Base-by-base conservation (phyloP, 768 basidiomycete species). In the Panaeolus papilionaceus region DNA sequence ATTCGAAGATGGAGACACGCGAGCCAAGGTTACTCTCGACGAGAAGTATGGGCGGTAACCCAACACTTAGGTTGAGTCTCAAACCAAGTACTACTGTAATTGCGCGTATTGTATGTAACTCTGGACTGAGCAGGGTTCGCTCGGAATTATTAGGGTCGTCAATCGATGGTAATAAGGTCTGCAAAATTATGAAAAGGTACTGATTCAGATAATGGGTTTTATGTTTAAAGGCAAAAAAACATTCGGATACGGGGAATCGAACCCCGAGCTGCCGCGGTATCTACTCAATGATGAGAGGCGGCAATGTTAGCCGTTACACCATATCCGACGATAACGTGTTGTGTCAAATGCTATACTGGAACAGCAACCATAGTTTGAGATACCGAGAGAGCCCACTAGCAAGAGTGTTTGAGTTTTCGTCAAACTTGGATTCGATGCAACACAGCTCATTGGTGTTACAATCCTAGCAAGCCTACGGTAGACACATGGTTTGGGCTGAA, bases 271-370 rank as follows among this genome's bases (percentile, higher is more conserved):
- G 80, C 82, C 83, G 84, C 83, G 67, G 61, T 45, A 42, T 45
- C 78, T 58, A 14, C 54, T 37, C 54, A 58, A 4, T 4, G 4
- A 69, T 85, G 86, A 85, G 80, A 87, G 85, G 86, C 85, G 84
- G 85, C 80, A 86, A 86, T 86, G 85, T 85, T 87, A 84, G 84
- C 85, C 86, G 77, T 87, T 87, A 86, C 85, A 87, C 86, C 85
- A 85, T 86, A 87, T 78, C 84, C 54, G 54, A 58, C 33, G 47
- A 23, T 51, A 26, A 26, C 4, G 26, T 45, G 44, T n/a, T 14
- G 44, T 45, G 18, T 45, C 23, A 23, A 23, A 23, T 23, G 23
- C 23, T 23, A 23, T 23, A 23, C 23, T 23, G 23, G 23, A 23
- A 23, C 23, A 11, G 40, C 16, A 42, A 3, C 10, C 3, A 42